phyloP scores from a whole-genome alignment of 257 asterid species.

The Lycium barbarum region DNA sequence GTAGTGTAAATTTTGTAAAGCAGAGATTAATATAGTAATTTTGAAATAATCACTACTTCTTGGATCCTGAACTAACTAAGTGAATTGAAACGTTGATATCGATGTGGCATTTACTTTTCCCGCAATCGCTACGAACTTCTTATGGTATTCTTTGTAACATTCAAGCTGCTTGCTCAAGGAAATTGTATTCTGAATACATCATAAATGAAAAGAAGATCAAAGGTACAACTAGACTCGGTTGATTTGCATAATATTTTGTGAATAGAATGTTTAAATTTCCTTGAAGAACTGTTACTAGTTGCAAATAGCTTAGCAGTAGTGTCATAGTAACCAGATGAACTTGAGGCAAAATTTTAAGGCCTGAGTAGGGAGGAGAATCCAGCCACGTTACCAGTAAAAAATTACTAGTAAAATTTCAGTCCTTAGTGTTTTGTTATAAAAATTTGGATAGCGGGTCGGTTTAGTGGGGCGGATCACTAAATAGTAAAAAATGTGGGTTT shows the following conservation, averaged over 20 bases:
- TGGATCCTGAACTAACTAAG: slow-evolving; percentile 55
- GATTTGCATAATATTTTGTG: too few relatives aligned
- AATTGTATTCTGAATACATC: slow-evolving; percentile 49
- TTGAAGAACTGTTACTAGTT: slow-evolving; percentile 25
- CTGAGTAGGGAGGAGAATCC: too few relatives aligned
- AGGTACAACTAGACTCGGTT: too few relatives aligned
- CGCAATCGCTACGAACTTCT: slow-evolving; percentile 54
- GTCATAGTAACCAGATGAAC: slow-evolving; percentile 73
- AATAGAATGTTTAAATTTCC: too few relatives aligned
- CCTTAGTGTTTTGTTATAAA: too few relatives aligned
- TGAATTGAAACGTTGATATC: slow-evolving; percentile 68
- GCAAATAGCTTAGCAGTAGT: slow-evolving; percentile 67
- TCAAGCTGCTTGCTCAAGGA: slow-evolving; percentile 76
- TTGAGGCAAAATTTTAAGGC: slow-evolving; percentile 68
- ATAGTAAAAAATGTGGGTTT: too few relatives aligned
- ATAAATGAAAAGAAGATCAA: not conserved
- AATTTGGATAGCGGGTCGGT: too few relatives aligned
- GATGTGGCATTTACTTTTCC: slow-evolving; percentile 80
- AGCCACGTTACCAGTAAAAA: too few relatives aligned
- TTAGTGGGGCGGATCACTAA: too few relatives aligned
- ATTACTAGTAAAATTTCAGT: too few relatives aligned
- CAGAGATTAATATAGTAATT: slow-evolving; percentile 71
- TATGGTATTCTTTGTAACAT: slow-evolving; percentile 70
- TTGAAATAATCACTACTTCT: slow-evolving; percentile 83
- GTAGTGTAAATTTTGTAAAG: slow-evolving; percentile 68